Base-by-base conservation (phyloP, 345 rosid genomes). In the Citrus cavaleriei region DNA sequence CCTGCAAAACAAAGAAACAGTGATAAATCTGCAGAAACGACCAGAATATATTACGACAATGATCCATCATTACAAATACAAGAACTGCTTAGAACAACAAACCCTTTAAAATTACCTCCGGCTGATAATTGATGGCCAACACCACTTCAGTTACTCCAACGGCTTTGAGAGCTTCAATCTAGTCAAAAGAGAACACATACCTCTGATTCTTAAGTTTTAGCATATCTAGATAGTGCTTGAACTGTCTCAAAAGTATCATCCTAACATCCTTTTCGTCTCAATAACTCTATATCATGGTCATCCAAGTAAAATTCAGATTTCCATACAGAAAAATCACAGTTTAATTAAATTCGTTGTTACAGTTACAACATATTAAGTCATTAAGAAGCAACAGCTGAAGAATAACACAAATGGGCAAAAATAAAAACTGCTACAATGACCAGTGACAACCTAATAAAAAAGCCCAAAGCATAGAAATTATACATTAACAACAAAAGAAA, bases 161-260 rank as follows among this genome's bases (percentile, higher is more conserved):
- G 55, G 86, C 93, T 86, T 85, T 90, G 49, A 93, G 92, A 57
- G 95, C 97, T 83, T 91, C 93, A 63, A 93, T 93, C 97, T 93
- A 88, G 13, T 49, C 16, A 34, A 70, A 54, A 25, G 4, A 63
- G 14, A 62, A 30, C 35, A 61, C 62, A 69, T 19, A 42, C 22
- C 24, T 28, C 55, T 37, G 72, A 58, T 30, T 12, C 40, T 28
- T 28, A 34, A 3, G 51, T 32, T 79, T 42, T 27, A 49, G 59
- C 34, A n/a, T 42, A 70, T 57, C 8, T 2, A 74, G 1, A 24
- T 16, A 55, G 30, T 55, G 59, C 42, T 16, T 19, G 38, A 75
- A 6, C 10, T 21, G 40, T 22, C 32, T 22, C 14, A 22, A 34
- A 4, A 37, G 40, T 42, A 40, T 8, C 62, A 24, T 46, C 18